Conservation (phyloP, 2,329 filamentous ascomycete species). For the Proliferodiscus dingleyae region DNA sequence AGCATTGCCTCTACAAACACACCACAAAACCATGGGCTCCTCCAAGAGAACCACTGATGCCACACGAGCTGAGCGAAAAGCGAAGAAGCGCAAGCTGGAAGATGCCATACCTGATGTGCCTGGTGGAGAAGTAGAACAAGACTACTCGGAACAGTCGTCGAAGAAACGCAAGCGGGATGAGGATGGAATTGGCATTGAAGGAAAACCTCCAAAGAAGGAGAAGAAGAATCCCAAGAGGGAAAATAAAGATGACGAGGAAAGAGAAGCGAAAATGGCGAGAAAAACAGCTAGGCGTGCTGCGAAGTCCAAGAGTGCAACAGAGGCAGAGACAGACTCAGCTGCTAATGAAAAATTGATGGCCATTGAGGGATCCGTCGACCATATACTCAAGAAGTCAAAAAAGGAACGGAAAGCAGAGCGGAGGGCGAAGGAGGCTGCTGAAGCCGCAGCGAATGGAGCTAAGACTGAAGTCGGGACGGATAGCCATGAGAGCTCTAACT, state of each 20-base stretch:
- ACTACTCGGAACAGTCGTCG: conserved; percentile 21
- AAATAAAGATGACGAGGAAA: background rate
- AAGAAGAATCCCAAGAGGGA: conserved; percentile 20
- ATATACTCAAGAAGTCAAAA: conserved; percentile 31
- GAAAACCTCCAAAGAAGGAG: conserved; percentile 16
- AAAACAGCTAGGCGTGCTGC: conserved; percentile 8
- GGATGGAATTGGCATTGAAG: conserved; percentile 21
- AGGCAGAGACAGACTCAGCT: conserved; percentile 3
- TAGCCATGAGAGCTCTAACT: background rate
- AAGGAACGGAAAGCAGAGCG: conserved; percentile 34
- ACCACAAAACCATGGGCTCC: conserved; percentile 18
- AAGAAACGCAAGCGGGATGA: conserved; percentile 5
- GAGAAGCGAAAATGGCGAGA: conserved; percentile 5
- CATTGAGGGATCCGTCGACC: conserved; percentile 16
- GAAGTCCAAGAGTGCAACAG: conserved; percentile 11
- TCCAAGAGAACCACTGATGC: conserved; percentile 21
- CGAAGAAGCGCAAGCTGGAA: conserved; percentile 31
- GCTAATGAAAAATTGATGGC: conserved; percentile 20
- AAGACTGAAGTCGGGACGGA: conserved; percentile 1
- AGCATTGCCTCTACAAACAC: too few species aligned
- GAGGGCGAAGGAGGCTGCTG: conserved; percentile 30
- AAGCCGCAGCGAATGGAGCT: conserved; percentile 20
- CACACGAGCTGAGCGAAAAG: conserved; percentile 31
- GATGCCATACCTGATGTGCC: conserved; percentile 32
- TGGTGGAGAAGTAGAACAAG: conserved; percentile 22